Conservation (phyloP, 1,284 basidiomycete species). For the Ustilago esculenta region DNA sequence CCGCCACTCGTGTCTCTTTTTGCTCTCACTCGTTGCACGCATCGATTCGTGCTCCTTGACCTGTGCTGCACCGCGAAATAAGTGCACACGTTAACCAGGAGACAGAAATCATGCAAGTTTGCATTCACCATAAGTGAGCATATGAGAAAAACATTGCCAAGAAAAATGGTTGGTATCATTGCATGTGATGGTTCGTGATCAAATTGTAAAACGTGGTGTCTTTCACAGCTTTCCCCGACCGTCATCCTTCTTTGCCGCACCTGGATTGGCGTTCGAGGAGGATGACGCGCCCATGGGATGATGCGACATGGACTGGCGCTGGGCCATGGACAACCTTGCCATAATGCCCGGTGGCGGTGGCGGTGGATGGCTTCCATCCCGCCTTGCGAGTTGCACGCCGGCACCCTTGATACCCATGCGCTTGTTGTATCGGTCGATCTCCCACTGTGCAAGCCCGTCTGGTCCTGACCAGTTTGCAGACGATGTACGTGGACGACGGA, state of each 20-base stretch:
- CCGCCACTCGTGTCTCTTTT: no score
- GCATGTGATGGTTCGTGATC: no score
- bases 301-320: slow-evolving; percentile 27
- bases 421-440: slow-evolving; percentile 65
- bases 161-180: no score
- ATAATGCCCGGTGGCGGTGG: slow-evolving; percentile 30
- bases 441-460: slow-evolving; percentile 61
- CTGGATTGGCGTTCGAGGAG: not conserved
- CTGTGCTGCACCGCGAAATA: no score
- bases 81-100: no score
- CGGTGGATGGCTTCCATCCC: slow-evolving; percentile 29
- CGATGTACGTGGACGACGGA: slow-evolving; percentile 53
- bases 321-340: slow-evolving; percentile 31
- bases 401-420: slow-evolving; percentile 59
- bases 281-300: slow-evolving; percentile 4
- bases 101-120: no score
- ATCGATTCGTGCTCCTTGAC: no score
- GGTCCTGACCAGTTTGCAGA: slow-evolving; percentile 62
- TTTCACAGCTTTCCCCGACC: slow-evolving; percentile 10
- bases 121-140: no score
- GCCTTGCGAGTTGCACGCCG: slow-evolving; percentile 28
- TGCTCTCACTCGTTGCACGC: no score
- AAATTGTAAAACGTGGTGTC: no score
- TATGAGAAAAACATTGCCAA: slow-evolving; percentile 1
- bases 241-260: slow-evolving; percentile 14